Evolutionary conservation across 345 rosid species (phyloP).

Genomic region (Aquilaria malaccensis): DNA sequence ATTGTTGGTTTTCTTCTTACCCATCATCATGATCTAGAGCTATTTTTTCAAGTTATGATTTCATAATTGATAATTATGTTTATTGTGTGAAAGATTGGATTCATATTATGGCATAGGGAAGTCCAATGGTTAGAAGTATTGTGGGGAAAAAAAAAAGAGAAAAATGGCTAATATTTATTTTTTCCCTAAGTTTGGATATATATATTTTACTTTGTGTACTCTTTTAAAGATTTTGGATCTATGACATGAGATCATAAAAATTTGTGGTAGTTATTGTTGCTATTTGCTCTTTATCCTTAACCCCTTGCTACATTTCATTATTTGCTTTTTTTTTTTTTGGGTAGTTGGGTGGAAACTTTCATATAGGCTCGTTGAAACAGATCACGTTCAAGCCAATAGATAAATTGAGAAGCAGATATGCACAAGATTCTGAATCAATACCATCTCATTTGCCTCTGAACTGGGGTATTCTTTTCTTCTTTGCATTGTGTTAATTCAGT

Average conservation of each 20-base stretch:
- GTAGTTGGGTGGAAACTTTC: constrained; percentile 74
- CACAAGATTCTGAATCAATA: constrained; percentile 43
- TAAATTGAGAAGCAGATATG: constrained; percentile 54
- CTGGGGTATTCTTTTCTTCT: constrained; percentile 50
- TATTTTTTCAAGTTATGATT: not conserved
- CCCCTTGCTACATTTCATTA: not conserved
- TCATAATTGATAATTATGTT: not conserved
- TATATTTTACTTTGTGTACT: not conserved
- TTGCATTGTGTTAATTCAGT: not conserved
- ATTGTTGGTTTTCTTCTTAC: not conserved
- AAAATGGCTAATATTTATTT: too few species aligned
- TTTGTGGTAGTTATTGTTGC: too few species aligned
- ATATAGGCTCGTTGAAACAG: constrained; percentile 35
- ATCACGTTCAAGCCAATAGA: constrained; percentile 53
- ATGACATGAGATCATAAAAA: too few species aligned
- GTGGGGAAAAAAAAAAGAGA: too few species aligned
- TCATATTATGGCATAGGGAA: too few species aligned
- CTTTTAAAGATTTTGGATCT: not conserved
- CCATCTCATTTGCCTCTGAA: constrained; percentile 39
- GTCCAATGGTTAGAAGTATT: not conserved
- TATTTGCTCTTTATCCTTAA: too few species aligned
- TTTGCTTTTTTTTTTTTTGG: constrained; percentile 3
- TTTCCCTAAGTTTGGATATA: too few species aligned
- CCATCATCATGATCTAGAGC: too few species aligned
- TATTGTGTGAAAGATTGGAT: not conserved